phyloP scores from a whole-genome alignment of 2,329 filamentous ascomycete species.

The Aspergillus arachidicola region DNA sequence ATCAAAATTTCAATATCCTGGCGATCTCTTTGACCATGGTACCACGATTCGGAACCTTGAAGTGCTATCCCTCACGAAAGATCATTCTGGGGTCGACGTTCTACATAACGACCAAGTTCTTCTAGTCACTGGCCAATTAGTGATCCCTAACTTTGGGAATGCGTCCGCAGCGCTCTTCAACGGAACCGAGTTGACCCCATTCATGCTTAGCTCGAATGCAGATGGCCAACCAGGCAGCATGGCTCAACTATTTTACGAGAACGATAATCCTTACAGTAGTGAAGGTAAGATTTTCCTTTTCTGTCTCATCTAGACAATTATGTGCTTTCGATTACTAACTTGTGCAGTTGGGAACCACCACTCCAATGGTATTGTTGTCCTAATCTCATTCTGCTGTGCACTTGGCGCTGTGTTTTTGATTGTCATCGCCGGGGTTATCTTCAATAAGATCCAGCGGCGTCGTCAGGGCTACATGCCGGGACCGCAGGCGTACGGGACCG shows the following conservation, averaged over 20 bases:
- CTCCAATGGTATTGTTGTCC: conserved; percentile 49
- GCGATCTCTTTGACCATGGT: conserved; percentile 62
- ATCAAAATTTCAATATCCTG: conserved; percentile 67
- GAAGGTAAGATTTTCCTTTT: conserved; percentile 55
- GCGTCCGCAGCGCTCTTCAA: conserved; percentile 88
- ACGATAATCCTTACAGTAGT: conserved; percentile 71
- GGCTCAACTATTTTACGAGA: conserved; percentile 80
- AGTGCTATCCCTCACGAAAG: conserved; percentile 70
- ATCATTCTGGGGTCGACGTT: conserved; percentile 66
- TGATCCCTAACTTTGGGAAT: conserved; percentile 73
- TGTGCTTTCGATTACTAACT: background rate
- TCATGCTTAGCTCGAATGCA: conserved; percentile 72
- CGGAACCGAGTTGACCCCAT: conserved; percentile 75
- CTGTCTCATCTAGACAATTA: too few relatives aligned
- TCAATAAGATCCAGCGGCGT: conserved; percentile 51
- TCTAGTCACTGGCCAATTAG: conserved; percentile 81
- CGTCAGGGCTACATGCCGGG: conserved; percentile 50
- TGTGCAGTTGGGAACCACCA: conserved; percentile 36
- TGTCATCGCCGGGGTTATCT: conserved; percentile 49
- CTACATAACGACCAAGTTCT: conserved; percentile 71
- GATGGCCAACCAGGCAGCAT: conserved; percentile 72
- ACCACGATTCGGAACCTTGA: conserved; percentile 80
- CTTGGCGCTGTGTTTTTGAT: conserved; percentile 53
- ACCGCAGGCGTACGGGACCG: conserved; percentile 47
- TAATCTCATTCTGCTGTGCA: conserved; percentile 51